Evolutionary conservation across 2,329 filamentous ascomycete species (phyloP).

Genomic region (Botrytis galanthina): DNA sequence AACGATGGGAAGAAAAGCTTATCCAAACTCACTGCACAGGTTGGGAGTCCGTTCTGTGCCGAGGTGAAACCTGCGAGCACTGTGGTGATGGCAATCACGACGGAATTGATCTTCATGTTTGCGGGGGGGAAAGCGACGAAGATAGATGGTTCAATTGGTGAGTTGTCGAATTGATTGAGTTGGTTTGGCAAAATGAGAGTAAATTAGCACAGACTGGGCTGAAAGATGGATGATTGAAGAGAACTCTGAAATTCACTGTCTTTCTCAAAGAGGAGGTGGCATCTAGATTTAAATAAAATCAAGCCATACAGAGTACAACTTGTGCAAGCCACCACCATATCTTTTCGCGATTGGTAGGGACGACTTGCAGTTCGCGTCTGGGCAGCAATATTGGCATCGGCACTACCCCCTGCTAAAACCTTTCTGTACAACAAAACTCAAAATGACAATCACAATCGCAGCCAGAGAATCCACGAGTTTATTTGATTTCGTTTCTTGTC

Average conservation of each 20-base stretch:
- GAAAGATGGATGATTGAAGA: neutral
- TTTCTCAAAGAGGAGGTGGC: neutral
- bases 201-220: neutral
- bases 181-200: neutral
- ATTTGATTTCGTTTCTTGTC: neutral
- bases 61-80: slow-evolving; percentile 53
- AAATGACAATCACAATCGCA: neutral
- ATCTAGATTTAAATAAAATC: slow-evolving; percentile 10
- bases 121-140: neutral
- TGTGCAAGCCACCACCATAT: neutral
- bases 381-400: neutral
- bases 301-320: neutral
- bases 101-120: slow-evolving; percentile 25
- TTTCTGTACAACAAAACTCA: neutral
- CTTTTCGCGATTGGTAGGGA: neutral
- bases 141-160: neutral
- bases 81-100: slow-evolving; percentile 45
- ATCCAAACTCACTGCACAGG: slow-evolving; percentile 52
- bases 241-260: neutral
- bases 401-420: neutral
- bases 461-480: neutral
- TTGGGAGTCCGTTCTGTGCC: slow-evolving; percentile 50
- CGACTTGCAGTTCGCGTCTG: neutral
- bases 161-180: neutral
- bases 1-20: neutral